These are phyloP conservation scores for Daldinia eschscholtzii DNA, from an alignment of 2,329 filamentous ascomycete genomes.

Conservation along the genomic window DNA sequence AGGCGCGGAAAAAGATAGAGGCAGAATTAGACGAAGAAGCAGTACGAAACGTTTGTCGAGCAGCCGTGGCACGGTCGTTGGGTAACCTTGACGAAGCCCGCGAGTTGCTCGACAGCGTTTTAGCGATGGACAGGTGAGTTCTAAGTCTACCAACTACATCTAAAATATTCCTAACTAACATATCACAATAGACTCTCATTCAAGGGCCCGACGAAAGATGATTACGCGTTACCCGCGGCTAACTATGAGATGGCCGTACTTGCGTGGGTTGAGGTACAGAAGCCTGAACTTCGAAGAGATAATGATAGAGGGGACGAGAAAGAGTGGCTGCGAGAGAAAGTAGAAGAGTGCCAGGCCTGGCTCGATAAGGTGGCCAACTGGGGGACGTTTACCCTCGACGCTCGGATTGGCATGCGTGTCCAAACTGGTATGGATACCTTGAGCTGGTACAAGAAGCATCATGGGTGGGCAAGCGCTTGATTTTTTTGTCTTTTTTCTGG, in stretches of 20 bases:
- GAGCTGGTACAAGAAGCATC: conserved; percentile 60
- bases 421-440: conserved; percentile 77
- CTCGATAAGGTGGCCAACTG: conserved; percentile 76
- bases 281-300: conserved; percentile 51
- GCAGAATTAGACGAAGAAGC: conserved; percentile 71
- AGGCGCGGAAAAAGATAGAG: conserved; percentile 60
- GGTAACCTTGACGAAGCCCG: conserved; percentile 75
- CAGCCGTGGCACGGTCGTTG: conserved; percentile 74
- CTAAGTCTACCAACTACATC: neutral
- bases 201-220: conserved; percentile 73
- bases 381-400: conserved; percentile 80
- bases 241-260: conserved; percentile 89
- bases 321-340: conserved; percentile 57
- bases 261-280: conserved; percentile 77
- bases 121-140: conserved; percentile 72
- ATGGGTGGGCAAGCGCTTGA: conserved; percentile 44
- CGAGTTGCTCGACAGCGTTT: conserved; percentile 71
- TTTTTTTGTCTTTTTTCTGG: neutral
- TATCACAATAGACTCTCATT: conserved; percentile 60
- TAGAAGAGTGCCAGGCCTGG: conserved; percentile 72
- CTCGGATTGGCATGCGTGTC: conserved; percentile 78
- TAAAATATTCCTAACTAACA: conserved; percentile 28
- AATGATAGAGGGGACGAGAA: conserved; percentile 41
- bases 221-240: conserved; percentile 79
- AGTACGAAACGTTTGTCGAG: conserved; percentile 74